Base-by-base conservation (phyloP, 768 basidiomycete species). In the Cyclocybe aegerita region DNA sequence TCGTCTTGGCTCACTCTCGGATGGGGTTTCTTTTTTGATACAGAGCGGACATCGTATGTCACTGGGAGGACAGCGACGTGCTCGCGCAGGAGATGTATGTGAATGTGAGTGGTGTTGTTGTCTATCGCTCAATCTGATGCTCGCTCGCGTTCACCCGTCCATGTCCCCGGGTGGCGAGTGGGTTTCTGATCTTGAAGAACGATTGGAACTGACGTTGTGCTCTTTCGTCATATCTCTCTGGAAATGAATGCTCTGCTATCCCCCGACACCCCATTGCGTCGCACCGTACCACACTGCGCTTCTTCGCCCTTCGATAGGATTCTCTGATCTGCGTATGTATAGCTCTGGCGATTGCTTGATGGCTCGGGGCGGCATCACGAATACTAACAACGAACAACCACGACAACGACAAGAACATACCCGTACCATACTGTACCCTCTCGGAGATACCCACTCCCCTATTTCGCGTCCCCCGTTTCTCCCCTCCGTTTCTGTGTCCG, bases 61-160 rank as follows among this genome's bases (percentile, higher is more conserved):
- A 93, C 61, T 93, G 90, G 90, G 90, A 93, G 71, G 90, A 93
- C 55, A 80, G 81, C 46, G 91, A 93, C 62, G 73, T 77, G 44
- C 83, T 90, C 51, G 78, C 83, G 37, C 84, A 90, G 66, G 90
- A 93, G 68, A 74, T 93, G 63, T 90, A 79, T 70, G 75, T 77
- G 41, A 93, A 90, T 63, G 90, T 91, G 69, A 55, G 88, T 72
- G 31, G 40, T 14, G 30, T 53, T 39, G 36, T 46, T 53, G 54
- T 48, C 38, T 23, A 4, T 23, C 44, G 41, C 38, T 48, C 36
- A 37, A 23, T 23, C 23, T 23, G 23, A 23, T 23, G 23, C 23
- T 23, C 23, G 23, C 23, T 23, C 23, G 23, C 23, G 23, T 23
- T 23, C 23, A 23, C 23, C 23, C 23, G 23, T 23, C 23, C 23